Evolutionary conservation across 2,329 filamentous ascomycete genomes (phyloP), one percentile per base, ranked within the genome.

Genomic region (Neopestalotiopsis sp.): DNA sequence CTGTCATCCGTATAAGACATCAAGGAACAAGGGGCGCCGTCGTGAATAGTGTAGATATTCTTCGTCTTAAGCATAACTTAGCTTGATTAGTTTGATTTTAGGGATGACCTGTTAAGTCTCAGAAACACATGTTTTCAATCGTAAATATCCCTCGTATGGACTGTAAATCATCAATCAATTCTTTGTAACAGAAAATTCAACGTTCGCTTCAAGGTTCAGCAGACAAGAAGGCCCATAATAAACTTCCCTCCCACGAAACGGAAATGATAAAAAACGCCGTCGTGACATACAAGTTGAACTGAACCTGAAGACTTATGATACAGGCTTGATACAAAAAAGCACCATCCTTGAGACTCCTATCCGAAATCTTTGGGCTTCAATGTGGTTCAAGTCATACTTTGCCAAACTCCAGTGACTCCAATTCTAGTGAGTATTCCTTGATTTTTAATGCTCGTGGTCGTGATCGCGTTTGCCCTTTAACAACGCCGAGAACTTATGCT

Each of bases 401-500:
- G 59, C 57, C 57, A 34, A 28, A 62, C 59, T 62, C 59, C 59
- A 34, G 40, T 30, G 30, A 62, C 59, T 42, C 59, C 59, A 28
- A 17, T 59, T 59, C 57, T 59, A 59, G 57, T 62, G 30, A 17
- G 45, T 53, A n/a, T 53, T 17, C 32, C 32, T 28, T n/a, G 17
- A 34, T 20, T 28, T 28, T 28, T 40, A 62, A 38, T 62, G 30
- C 59, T 62, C 34, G 32, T 62, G 59, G 20, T 62, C 28, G 34
- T 40, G 28, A 20, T 40, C 32, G n/a, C 14, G 14, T 34, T 20
- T 34, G 30, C 32, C 32, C n/a, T 40, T 62, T 14, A 56, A 38
- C 64, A 58, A 66, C 42, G 49, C 49, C 34, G 64, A 66, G 28
- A 58, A 32, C 64, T 58, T 56, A 24, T 57, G 64, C 32, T 20